Percentiles rank a stretch among this genome's conserved stretches.
Evolutionary conservation across 2,329 filamentous ascomycete species (phyloP).

Genomic region (Fusarium sp.): DNA sequence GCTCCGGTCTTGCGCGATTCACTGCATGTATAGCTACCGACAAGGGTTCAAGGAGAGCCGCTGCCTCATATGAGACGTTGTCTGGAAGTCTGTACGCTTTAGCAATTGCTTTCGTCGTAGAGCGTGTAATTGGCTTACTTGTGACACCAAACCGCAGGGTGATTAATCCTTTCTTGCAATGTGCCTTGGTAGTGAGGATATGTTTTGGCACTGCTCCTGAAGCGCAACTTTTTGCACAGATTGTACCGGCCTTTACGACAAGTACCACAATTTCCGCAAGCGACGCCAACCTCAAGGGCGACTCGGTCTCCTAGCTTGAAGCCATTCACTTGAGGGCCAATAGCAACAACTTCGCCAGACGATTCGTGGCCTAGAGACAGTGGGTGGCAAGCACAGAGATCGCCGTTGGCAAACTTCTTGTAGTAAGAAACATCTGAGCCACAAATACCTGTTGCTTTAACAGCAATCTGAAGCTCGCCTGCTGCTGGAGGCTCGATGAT

Average conservation of each 20-base stretch:
- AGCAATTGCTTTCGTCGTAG: neutral
- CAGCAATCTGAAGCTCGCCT: constrained; percentile 72
- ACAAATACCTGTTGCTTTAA: constrained; percentile 75
- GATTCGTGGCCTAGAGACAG: constrained; percentile 74
- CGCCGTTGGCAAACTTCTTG: constrained; percentile 77
- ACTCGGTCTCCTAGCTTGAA: constrained; percentile 68
- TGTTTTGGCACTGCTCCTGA: constrained; percentile 70
- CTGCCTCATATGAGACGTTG: constrained; percentile 67
- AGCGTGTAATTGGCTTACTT: constrained; percentile 57
- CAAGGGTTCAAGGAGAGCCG: constrained; percentile 70
- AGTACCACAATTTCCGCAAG: constrained; percentile 62
- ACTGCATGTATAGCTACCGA: constrained; percentile 71
- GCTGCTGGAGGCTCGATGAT: constrained; percentile 58
- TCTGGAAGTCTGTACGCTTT: constrained; percentile 63
- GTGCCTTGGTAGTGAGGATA: constrained; percentile 73
- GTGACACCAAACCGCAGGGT: constrained; percentile 71
- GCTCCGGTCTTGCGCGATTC: constrained; percentile 63
- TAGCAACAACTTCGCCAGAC: constrained; percentile 66
- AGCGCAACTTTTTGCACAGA: constrained; percentile 70
- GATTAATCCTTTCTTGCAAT: constrained; percentile 71
- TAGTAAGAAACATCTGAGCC: constrained; percentile 78
- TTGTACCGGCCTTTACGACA: constrained; percentile 69
- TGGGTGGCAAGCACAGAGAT: constrained; percentile 73
- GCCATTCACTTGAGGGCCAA: constrained; percentile 64
- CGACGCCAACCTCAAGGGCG: constrained; percentile 67